Evolutionary conservation across 2,329 filamentous ascomycete species (phyloP).

Genomic region (Orbilia oligospora): DNA sequence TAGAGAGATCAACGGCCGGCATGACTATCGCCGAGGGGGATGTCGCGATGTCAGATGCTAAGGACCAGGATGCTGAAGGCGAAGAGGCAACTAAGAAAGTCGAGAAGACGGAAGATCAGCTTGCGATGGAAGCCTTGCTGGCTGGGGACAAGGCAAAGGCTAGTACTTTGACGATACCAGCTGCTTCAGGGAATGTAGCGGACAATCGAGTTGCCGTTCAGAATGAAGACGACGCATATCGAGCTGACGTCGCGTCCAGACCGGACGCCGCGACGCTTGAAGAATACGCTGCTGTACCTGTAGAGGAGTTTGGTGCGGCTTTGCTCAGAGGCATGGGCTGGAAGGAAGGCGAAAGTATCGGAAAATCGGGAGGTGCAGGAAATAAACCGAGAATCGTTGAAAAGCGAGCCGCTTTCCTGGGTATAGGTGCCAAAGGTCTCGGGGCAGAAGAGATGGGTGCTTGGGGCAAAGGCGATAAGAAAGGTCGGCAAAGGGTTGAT

Average conservation of each 20-base stretch:
- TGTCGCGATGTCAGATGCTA: conserved; percentile 41
- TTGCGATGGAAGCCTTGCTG: conserved; percentile 78
- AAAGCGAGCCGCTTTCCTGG: conserved; percentile 83
- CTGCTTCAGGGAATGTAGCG: conserved; percentile 61
- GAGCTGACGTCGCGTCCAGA: conserved; percentile 77
- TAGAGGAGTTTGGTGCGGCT: conserved; percentile 94
- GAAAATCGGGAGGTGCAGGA: conserved; percentile 70
- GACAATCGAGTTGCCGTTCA: conserved; percentile 64
- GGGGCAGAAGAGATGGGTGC: conserved; percentile 81
- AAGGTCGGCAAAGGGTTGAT: conserved; percentile 69
- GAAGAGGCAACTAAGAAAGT: conserved; percentile 58
- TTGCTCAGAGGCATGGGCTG: conserved; percentile 94
- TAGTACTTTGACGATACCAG: conserved; percentile 72
- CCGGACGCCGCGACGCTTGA: conserved; percentile 83
- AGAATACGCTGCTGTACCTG: conserved; percentile 88
- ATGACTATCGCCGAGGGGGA: conserved; percentile 53
- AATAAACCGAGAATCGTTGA: conserved; percentile 76
- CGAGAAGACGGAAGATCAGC: conserved; percentile 73
- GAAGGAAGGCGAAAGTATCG: conserved; percentile 78
- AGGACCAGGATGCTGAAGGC: conserved; percentile 48
- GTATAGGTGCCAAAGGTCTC: conserved; percentile 88
- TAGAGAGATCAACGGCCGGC: conserved; percentile 51
- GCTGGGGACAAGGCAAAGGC: conserved; percentile 70
- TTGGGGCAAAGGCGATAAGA: conserved; percentile 80
- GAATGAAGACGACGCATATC: conserved; percentile 78